Evolutionary conservation across 805 yeast species (phyloP), one percentile per base, ranked within the genome.

Genomic region (Metschnikowia santaceciliae): DNA sequence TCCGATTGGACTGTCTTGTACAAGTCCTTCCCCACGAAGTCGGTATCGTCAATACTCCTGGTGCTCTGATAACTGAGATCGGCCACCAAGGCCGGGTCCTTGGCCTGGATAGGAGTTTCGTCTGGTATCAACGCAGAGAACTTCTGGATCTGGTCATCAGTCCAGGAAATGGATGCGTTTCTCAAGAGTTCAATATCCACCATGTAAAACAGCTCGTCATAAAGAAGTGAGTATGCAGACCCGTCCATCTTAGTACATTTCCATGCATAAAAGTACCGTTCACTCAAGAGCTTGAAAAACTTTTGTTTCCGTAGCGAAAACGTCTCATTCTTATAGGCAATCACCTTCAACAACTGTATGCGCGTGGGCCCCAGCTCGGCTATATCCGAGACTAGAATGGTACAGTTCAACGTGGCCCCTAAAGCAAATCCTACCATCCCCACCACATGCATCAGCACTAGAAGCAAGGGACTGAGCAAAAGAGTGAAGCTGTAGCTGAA

Each of bases 211-310:
- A 23, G 37, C 10, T 46, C 43, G 10, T 37, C 32, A 22, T 32
- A 20, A 8, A 54, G 23, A 37, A 48, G 50, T 17, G 40, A 23
- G 40, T 33, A 49, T 3, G 54, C 54, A 11, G 40, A 50, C 10
- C 54, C 50, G 36, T 51, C 41, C 22, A 53, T 47, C 19, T 56
- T 56, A 43, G 47, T 44, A 23, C 53, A 53, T 33, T 56, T 56
- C 61, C 61, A 56, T 30, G 57, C 57, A 35, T 48, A 51, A 32
- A 55, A 56, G 50, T 51, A 55, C 10, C 61, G 44, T 38, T 56
- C 59, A 17, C 59, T 50, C 30, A 57, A 40, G 19, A 58, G 17
- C 40, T 56, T 56, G 39, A 39, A 35, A 17, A 53, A 20, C 46
- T 54, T 54, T 5, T 49, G 51, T 34, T 32, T 42, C 20, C 49